A percentile compares a stretch with the other conserved stretches of the same genome.
phyloP scores from a whole-genome alignment of 371 early-diverging fungal species.

The Syncephalastrum sp. region DNA sequence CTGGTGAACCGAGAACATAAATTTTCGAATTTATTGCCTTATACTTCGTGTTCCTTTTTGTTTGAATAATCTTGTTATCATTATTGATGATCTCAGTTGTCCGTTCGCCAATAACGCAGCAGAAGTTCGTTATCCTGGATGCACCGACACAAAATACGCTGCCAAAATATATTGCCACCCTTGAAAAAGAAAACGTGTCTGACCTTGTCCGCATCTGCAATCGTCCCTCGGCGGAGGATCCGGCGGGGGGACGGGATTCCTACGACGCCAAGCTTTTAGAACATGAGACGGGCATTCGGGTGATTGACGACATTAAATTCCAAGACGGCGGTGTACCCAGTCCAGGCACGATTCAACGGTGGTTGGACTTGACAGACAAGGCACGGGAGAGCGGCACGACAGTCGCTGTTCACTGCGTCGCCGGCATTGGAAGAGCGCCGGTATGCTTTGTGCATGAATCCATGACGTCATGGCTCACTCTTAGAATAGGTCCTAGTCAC shows the following conservation, averaged over 20 bases:
- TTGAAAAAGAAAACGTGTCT: slow-evolving; percentile 48
- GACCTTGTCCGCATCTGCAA: slow-evolving; percentile 63
- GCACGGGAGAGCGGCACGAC: slow-evolving; percentile 31
- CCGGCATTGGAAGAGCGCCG: slow-evolving; percentile 75
- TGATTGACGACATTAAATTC: slow-evolving; percentile 59
- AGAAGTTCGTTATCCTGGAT: slow-evolving; percentile 62
- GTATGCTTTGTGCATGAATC: slow-evolving; percentile 32
- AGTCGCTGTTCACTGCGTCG: slow-evolving; percentile 71
- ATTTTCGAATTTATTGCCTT: too few relatives aligned
- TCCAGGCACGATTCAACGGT: slow-evolving; percentile 35
- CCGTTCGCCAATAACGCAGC: slow-evolving; percentile 23
- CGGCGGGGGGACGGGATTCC: slow-evolving; percentile 22
- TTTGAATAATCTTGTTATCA: too few relatives aligned
- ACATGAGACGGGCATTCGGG: slow-evolving; percentile 46
- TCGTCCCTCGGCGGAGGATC: slow-evolving; percentile 6
- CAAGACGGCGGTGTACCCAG: slow-evolving; percentile 58
- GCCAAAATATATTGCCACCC: slow-evolving; percentile 39
- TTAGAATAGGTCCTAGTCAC: slow-evolving; percentile 52
- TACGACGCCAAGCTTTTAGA: slow-evolving; percentile 51
- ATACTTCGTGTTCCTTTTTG: too few relatives aligned
- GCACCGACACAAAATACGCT: slow-evolving; percentile 56
- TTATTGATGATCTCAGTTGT: slow-evolving; percentile 19
- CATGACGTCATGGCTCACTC: not conserved
- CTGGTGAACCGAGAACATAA: too few relatives aligned
- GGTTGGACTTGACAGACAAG: slow-evolving; percentile 37